Evolutionary conservation across 1,284 basidiomycete genomes (phyloP), one percentile per base, ranked within the genome.

Genomic region (Boletus sp.): DNA sequence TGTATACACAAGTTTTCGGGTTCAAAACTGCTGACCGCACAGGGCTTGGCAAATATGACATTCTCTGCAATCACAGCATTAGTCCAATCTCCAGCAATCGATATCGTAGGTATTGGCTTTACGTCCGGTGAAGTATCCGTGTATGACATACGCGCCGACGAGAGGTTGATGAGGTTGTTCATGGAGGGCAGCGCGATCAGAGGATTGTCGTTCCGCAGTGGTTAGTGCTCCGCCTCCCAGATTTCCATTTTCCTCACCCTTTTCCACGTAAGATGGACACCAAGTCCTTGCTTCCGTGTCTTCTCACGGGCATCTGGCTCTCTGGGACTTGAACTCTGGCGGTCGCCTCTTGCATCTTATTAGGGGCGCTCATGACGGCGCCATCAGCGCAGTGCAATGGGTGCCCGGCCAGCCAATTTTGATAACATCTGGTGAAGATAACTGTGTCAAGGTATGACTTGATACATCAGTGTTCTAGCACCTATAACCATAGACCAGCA

Each of bases 71-170:
- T 97, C 53, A 93, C 91, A 1, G 73, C 83, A 3, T 67, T 99
- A 37, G 81, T 82, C 0, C 96, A 98, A 63, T 94, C 92, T 9
- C 95, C 96, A 14, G 96, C 95, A 6, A 86, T 99, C 47, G 96
- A 99, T 61, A 91, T 99, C 6, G 76, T 99, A 25, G 96, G 91
- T 12, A 75, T 98, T 46, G 95, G 94, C 1, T 94, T 91, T 60
- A 75, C 84, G 0, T 90, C 90, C 4, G 95, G 96, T 32, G 83
- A 89, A 57, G 84, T 97, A 29, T 84, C 87, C 0, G 75, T 99
- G 7, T 88, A 94, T 59, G 95, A 99, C 64, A 80, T 98, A 46
- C 81, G 91, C 27, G 80, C 90, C 13, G 94, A 95, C 57, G 94
- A 97, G 66, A 75, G 84, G 30, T 73, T 98, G 13, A 87, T 97